Conservation (phyloP, 257 asterid genomes). For the Henckelia pumila region DNA sequence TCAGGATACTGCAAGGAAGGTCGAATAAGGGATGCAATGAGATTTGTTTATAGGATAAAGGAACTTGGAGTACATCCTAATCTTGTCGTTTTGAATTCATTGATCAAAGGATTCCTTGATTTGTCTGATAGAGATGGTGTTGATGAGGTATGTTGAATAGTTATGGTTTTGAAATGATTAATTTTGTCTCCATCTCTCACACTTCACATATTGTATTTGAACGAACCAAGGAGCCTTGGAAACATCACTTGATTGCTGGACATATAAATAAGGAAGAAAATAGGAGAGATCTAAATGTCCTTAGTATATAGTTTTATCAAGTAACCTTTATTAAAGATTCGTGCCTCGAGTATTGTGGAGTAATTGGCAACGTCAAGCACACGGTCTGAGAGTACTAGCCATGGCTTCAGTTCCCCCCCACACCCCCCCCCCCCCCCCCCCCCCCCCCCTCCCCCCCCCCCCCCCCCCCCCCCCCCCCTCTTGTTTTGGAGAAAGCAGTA, state of each 20-base stretch:
- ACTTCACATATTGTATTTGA: neutral
- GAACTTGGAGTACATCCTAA: slow-evolving; percentile 51
- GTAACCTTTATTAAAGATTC: neutral
- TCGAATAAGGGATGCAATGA: slow-evolving; percentile 51
- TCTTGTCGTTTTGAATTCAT: slow-evolving; percentile 52
- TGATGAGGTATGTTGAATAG: slow-evolving; percentile 50
- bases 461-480: too few relatives aligned
- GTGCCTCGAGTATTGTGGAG: neutral
- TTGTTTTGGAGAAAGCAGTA: neutral
- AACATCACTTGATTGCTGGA: slow-evolving; percentile 9
- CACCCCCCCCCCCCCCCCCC: too few relatives aligned
- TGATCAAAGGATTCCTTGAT: slow-evolving; percentile 61
- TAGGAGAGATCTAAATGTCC: neutral
- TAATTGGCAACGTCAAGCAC: neutral
- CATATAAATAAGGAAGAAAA: neutral
- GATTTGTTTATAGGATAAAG: slow-evolving; percentile 59
- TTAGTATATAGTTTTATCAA: neutral
- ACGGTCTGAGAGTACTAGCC: neutral
- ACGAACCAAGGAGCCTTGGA: neutral
- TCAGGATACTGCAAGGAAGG: slow-evolving; percentile 73
- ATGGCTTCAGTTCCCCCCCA: too few relatives aligned
- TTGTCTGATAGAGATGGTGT: slow-evolving; percentile 48
- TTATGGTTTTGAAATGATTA: slow-evolving; percentile 1
- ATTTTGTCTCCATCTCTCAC: slow-evolving; percentile 7
- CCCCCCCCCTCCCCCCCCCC: too few relatives aligned